phyloP scores from a whole-genome alignment of 169 alveolate genomes.

The Eimeria falciformis region DNA sequence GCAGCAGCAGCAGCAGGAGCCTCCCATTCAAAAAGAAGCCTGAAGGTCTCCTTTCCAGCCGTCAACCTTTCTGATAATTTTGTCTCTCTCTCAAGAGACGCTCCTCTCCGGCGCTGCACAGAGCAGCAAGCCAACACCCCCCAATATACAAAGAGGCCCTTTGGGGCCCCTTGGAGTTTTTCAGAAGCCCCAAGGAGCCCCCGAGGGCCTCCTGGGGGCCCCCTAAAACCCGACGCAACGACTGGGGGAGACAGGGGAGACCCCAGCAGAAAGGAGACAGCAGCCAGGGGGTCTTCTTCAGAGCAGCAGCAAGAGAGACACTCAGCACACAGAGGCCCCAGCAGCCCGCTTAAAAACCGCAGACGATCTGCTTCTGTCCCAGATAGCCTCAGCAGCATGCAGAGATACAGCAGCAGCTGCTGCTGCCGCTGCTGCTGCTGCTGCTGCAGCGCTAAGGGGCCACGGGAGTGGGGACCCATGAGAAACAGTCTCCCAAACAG shows the following conservation, averaged over 20 bases:
- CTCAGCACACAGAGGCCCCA: not conserved
- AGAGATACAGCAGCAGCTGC: not conserved
- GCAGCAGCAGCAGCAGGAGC: slow-evolving; percentile 32
- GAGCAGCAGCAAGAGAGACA: not conserved
- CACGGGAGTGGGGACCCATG: not conserved
- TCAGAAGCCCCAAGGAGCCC: no score
- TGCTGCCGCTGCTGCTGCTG: slow-evolving; percentile 22
- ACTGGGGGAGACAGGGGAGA: not conserved
- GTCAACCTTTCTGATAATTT: not conserved
- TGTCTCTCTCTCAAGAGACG: not conserved
- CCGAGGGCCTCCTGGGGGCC: not conserved
- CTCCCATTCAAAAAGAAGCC: not conserved
- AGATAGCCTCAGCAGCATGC: not conserved
- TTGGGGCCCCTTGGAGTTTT: not conserved
- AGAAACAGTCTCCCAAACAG: not conserved
- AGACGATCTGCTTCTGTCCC: slow-evolving; percentile 10
- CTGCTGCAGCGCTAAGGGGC: not conserved
- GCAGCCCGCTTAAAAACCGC: not conserved
- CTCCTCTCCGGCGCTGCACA: not conserved
- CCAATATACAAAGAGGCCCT: not conserved
- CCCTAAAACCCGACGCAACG: not conserved
- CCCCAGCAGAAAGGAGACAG: not conserved
- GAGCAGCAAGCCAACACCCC: not conserved
- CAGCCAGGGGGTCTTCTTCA: not conserved
- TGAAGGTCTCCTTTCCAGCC: not conserved